Conservation (phyloP, 2,329 filamentous ascomycete genomes). For the Colletotrichum neosansevieriae region DNA sequence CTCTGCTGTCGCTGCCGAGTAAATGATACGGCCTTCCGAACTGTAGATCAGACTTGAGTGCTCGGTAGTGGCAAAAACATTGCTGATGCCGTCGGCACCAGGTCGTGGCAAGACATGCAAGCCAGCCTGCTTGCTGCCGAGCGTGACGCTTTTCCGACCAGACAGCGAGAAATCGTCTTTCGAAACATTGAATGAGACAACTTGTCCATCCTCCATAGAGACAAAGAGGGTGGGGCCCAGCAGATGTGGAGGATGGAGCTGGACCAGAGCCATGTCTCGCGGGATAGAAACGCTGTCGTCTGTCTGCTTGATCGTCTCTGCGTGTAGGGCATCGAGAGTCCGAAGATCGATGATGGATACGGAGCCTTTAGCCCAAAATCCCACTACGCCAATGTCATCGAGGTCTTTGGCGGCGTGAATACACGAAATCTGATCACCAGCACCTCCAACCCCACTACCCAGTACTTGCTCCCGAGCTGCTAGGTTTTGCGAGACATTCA, state of each 20-base stretch:
- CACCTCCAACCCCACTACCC: constrained; percentile 56
- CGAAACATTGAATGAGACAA: constrained; percentile 85
- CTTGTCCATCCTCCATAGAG: constrained; percentile 91
- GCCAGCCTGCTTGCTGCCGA: constrained; percentile 87
- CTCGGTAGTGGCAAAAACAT: constrained; percentile 93
- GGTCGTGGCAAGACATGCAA: constrained; percentile 79
- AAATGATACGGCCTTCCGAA: constrained; percentile 87
- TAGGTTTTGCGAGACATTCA: constrained; percentile 73
- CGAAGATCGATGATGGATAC: constrained; percentile 80
- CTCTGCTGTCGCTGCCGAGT: constrained; percentile 92
- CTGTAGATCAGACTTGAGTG: constrained; percentile 95
- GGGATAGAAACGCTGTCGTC: constrained; percentile 83
- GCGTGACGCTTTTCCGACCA: constrained; percentile 81
- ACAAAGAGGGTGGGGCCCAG: constrained; percentile 83
- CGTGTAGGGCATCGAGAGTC: constrained; percentile 74
- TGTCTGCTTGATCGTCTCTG: constrained; percentile 69
- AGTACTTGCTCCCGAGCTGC: constrained; percentile 71
- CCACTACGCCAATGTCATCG: constrained; percentile 78
- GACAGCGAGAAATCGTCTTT: constrained; percentile 71
- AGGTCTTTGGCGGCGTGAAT: constrained; percentile 78
- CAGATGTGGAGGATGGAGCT: constrained; percentile 73
- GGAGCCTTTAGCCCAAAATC: constrained; percentile 87
- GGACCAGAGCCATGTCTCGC: constrained; percentile 82
- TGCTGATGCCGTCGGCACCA: constrained; percentile 73
- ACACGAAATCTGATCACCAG: constrained; percentile 83